phyloP scores from a whole-genome alignment of 2,329 filamentous ascomycete species.

The Fusarium ambrosium region DNA sequence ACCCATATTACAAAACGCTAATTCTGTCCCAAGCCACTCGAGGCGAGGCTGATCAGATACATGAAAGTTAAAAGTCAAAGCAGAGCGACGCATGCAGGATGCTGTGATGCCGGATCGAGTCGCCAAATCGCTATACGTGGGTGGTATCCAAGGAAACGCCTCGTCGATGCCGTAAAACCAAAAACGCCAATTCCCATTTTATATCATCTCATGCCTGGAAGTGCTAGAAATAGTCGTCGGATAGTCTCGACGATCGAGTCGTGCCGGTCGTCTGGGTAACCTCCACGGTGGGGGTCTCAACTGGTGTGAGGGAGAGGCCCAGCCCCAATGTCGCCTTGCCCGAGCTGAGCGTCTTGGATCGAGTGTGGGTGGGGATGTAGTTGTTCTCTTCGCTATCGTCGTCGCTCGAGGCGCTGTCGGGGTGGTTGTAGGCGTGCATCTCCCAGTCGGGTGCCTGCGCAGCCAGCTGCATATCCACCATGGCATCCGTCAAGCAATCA shows the following conservation, averaged over 20 bases:
- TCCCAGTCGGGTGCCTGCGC: slow-evolving; percentile 52
- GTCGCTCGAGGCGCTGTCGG: slow-evolving; percentile 48
- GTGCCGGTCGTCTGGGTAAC: slow-evolving; percentile 32
- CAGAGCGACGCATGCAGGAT: slow-evolving; percentile 24
- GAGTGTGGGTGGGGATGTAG: slow-evolving; percentile 51
- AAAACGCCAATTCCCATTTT: slow-evolving; percentile 39
- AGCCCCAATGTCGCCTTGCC: slow-evolving; percentile 41
- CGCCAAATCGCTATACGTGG: slow-evolving; percentile 40
- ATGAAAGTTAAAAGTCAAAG: slow-evolving; percentile 27
- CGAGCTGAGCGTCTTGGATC: slow-evolving; percentile 53
- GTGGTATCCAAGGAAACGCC: slow-evolving; percentile 41
- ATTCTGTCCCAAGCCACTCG: slow-evolving; percentile 6
- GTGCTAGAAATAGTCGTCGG: slow-evolving; percentile 45
- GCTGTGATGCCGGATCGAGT: slow-evolving; percentile 39
- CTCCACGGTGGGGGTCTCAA: slow-evolving; percentile 42
- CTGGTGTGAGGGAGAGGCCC: slow-evolving; percentile 46
- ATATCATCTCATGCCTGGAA: slow-evolving; percentile 34
- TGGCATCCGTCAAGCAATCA: slow-evolving; percentile 68
- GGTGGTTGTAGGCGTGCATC: slow-evolving; percentile 47
- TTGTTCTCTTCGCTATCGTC: slow-evolving; percentile 45
- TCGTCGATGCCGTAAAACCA: slow-evolving; percentile 30
- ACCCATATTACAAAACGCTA: slow-evolving; percentile 33
- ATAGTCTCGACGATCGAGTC: slow-evolving; percentile 35
- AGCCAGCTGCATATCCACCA: slow-evolving; percentile 75
- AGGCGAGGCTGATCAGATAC: slow-evolving; percentile 12